These are phyloP conservation scores for Lablab purpureus DNA, from an alignment of 306 rosid species.

Conservation along the genomic window DNA sequence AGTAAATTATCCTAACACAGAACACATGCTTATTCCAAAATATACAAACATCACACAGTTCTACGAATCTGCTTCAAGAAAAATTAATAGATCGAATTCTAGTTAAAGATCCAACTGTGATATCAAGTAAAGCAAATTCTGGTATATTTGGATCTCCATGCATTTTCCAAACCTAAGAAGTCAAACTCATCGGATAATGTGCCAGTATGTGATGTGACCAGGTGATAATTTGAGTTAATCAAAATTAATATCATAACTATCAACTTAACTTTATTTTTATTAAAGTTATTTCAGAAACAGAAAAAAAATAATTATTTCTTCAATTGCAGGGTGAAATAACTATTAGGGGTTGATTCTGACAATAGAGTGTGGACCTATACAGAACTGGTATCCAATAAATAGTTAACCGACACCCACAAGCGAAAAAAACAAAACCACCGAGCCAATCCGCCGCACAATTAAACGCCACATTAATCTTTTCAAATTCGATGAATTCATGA, in stretches of 20 bases:
- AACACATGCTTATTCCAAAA: constrained; percentile 25
- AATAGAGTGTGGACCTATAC: neutral
- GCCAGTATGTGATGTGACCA: neutral
- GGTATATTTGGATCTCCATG: neutral
- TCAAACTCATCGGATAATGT: neutral
- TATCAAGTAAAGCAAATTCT: neutral
- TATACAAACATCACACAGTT: constrained; percentile 5
- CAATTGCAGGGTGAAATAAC: neutral
- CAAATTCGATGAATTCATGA: neutral
- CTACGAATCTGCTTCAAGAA: neutral
- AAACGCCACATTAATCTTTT: neutral
- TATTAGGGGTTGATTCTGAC: neutral
- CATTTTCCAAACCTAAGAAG: neutral
- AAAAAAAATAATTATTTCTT: neutral
- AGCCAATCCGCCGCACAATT: neutral
- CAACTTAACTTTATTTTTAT: neutral
- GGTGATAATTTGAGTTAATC: neutral
- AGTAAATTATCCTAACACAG: neutral
- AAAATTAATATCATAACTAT: neutral
- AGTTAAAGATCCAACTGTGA: neutral
- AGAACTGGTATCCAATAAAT: neutral
- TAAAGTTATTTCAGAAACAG: neutral
- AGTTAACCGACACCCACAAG: neutral
- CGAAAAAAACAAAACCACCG: neutral
- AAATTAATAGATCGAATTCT: neutral